phyloP scores from a whole-genome alignment of 306 rosid species.

The Inga laurina region DNA sequence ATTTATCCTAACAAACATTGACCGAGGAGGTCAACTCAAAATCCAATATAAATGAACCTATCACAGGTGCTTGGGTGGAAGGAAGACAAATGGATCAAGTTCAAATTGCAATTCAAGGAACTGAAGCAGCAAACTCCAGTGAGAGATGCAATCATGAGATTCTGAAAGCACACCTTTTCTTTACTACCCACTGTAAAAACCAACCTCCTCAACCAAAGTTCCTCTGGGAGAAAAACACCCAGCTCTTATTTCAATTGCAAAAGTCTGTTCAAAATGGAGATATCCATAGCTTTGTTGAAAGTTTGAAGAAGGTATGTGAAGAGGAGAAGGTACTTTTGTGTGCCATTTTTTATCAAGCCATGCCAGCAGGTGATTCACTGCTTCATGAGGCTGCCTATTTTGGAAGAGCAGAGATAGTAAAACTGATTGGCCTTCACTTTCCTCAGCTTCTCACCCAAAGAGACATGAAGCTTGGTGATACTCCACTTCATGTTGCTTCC shows the following conservation, averaged over 20 bases:
- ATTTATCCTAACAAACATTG: neutral
- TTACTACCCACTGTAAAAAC: neutral
- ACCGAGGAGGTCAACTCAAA: neutral
- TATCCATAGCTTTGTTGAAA: neutral
- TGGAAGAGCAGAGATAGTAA: neutral
- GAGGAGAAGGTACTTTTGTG: neutral
- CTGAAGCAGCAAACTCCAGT: neutral
- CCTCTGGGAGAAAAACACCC: neutral
- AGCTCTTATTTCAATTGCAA: neutral
- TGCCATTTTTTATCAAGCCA: neutral
- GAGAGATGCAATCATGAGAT: neutral
- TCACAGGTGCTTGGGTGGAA: neutral
- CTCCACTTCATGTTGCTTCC: slow-evolving; percentile 27
- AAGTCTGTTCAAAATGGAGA: neutral
- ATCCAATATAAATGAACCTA: neutral
- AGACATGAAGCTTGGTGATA: slow-evolving; percentile 7
- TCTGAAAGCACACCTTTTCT: neutral
- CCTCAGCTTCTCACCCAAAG: neutral
- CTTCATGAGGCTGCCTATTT: slow-evolving; percentile 30
- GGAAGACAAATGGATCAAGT: neutral
- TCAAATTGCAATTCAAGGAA: neutral
- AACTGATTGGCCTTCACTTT: neutral
- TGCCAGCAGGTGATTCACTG: slow-evolving; percentile 4
- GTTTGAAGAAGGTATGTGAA: neutral
- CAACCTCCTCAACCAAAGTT: neutral